Percentiles rank a stretch among this genome's conserved stretches.
phyloP scores from a whole-genome alignment of 495 filamentous ascomycete species.

The Barbatosphaeria neglecta region DNA sequence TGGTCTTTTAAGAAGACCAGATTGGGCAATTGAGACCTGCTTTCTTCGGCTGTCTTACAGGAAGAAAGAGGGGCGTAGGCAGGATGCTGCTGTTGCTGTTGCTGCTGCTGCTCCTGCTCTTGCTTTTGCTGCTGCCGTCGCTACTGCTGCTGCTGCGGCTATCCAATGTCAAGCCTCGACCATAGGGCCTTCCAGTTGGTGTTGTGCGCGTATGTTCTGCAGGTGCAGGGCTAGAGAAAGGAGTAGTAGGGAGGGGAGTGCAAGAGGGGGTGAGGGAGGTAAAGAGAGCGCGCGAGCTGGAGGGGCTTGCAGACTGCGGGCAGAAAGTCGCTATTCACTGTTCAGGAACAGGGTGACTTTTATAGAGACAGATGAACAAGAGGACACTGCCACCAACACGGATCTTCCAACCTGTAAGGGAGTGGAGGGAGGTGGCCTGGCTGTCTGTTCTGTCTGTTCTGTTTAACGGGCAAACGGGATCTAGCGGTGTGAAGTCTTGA shows the following conservation, averaged over 20 bases:
- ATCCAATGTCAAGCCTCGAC: no score
- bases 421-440: not conserved
- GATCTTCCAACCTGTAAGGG: no score
- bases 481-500: not conserved
- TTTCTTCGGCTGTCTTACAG: not conserved
- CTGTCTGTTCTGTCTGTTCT: not conserved
- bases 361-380: not conserved
- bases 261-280: no score
- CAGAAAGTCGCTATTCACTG: not conserved
- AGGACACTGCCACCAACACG: no score
- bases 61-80: not conserved
- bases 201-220: no score
- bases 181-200: no score
- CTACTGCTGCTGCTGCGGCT: not conserved
- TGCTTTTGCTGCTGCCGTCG: not conserved
- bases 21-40: not conserved
- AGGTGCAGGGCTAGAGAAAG: no score
- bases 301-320: no score
- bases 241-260: no score
- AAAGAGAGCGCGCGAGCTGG: no score
- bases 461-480: not conserved
- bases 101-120: not conserved
- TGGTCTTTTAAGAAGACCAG: not conserved
- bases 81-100: not conserved
- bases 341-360: not conserved